Evolutionary conservation across 176 grass and related monocot genomes (phyloP).

Genomic region (Juncus inflexus): DNA sequence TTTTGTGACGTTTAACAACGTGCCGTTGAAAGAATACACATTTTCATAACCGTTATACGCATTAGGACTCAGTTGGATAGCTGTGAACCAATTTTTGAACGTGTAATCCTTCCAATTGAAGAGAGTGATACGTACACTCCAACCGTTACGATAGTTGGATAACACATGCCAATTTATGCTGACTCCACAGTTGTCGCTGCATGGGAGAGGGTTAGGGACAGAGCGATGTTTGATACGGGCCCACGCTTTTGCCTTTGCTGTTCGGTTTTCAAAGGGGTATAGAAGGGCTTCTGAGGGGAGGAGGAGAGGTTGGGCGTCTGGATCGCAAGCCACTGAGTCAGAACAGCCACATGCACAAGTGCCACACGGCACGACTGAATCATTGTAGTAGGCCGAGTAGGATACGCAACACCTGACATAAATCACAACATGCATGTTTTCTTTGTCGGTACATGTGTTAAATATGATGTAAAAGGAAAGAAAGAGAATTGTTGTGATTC

Average conservation of each 20-base stretch:
- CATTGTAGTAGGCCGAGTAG: slow-evolving; percentile 84
- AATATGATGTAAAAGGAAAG: not conserved
- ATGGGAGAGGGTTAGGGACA: slow-evolving; percentile 48
- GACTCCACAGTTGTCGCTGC: slow-evolving; percentile 67
- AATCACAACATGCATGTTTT: not conserved
- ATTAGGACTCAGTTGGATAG: slow-evolving; percentile 48
- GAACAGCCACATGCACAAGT: slow-evolving; percentile 76
- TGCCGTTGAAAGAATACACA: slow-evolving; percentile 88
- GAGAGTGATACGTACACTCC: slow-evolving; percentile 69
- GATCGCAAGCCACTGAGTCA: slow-evolving; percentile 47
- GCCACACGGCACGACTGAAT: slow-evolving; percentile 69
- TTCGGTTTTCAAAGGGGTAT: slow-evolving; percentile 58
- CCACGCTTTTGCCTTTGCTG: slow-evolving; percentile 64
- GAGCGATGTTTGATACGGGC: slow-evolving; percentile 68
- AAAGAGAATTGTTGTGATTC: not conserved
- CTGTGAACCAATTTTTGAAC: slow-evolving; percentile 90
- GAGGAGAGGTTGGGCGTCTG: slow-evolving; percentile 35
- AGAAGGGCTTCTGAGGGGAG: slow-evolving; percentile 76
- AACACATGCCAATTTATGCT: slow-evolving; percentile 93
- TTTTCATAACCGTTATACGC: slow-evolving; percentile 70
- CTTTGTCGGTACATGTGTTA: slow-evolving; percentile 9
- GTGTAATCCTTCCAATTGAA: slow-evolving; percentile 99
- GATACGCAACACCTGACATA: slow-evolving; percentile 68
- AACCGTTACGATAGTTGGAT: slow-evolving; percentile 72
- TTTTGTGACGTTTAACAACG: slow-evolving; percentile 34